A percentile compares a stretch with the other conserved stretches of the same genome.
These are phyloP conservation scores for Macadamia integrifolia DNA, from an alignment of 164 flowering plant genomes.

Conservation along the genomic window DNA sequence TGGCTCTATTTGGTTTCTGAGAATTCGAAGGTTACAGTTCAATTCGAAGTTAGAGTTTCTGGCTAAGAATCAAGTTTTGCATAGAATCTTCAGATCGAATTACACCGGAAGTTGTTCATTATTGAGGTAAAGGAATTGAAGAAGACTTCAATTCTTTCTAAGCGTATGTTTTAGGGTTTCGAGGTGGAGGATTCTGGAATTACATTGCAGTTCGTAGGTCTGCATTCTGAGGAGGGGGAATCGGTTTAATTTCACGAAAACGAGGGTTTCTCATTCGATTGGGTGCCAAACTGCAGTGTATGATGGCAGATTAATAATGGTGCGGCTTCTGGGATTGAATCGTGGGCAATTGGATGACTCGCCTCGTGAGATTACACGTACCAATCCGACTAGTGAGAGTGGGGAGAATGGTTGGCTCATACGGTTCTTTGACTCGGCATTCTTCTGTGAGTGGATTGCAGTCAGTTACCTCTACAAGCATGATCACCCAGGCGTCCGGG, in stretches of 20 bases:
- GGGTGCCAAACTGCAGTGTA: slow-evolving; percentile 3
- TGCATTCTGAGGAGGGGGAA: no score
- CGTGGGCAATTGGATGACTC: slow-evolving; percentile 49
- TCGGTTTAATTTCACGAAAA: not conserved
- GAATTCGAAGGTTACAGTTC: not conserved
- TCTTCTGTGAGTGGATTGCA: slow-evolving; percentile 99
- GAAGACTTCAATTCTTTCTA: not conserved
- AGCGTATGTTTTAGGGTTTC: slow-evolving; percentile 2
- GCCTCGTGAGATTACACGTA: slow-evolving; percentile 74
- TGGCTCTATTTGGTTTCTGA: not conserved
- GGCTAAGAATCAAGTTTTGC: slow-evolving; percentile 5
- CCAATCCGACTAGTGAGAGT: slow-evolving; percentile 46
- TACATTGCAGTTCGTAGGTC: not conserved
- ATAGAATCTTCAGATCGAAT: slow-evolving; percentile 1
- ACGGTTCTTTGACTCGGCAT: slow-evolving; percentile 89
- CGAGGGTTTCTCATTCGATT: slow-evolving; percentile 9
- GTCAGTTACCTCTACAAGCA: slow-evolving; percentile 97
- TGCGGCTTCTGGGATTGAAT: slow-evolving; percentile 65
- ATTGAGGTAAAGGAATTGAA: not conserved
- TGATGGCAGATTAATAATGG: slow-evolving; percentile 56
- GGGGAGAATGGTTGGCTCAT: slow-evolving; percentile 96
- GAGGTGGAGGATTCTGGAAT: not conserved
- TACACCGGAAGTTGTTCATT: not conserved
- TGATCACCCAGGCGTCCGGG: slow-evolving; percentile 87
- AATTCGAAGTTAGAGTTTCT: slow-evolving; percentile 6